A percentile compares a stretch with the other conserved stretches of the same genome.
Conservation (phyloP, 768 basidiomycete genomes). For the Lentinula sp. region DNA sequence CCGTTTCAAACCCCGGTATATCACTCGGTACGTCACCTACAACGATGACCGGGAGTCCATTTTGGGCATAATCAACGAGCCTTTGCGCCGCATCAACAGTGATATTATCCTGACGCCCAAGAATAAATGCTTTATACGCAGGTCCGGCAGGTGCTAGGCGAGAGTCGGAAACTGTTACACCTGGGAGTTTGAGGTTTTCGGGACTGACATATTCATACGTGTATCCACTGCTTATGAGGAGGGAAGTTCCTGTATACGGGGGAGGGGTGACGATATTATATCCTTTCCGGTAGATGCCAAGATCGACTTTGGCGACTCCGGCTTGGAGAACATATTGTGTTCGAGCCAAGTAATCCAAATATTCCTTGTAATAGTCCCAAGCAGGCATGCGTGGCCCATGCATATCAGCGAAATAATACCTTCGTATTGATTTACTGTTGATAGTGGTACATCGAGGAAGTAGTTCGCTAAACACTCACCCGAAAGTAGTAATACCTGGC, state of each 20-base stretch:
- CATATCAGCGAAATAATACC: constrained; percentile 5
- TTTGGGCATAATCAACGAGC: constrained; percentile 9
- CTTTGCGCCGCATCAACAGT: constrained; percentile 12
- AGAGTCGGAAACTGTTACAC: constrained; percentile 9
- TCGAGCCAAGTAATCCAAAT: constrained; percentile 10
- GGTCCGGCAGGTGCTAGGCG: constrained; percentile 10
- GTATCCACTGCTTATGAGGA: constrained; percentile 8
- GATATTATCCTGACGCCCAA: constrained; percentile 8
- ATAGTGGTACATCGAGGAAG: not conserved
- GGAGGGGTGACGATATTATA: constrained; percentile 7
- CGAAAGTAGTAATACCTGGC: constrained; percentile 6
- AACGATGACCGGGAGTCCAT: constrained; percentile 9
- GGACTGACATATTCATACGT: constrained; percentile 13
- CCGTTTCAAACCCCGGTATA: constrained; percentile 10
- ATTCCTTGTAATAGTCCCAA: constrained; percentile 11
- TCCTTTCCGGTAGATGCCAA: constrained; percentile 11
- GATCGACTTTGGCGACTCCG: constrained; percentile 11
- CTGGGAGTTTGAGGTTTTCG: constrained; percentile 12
- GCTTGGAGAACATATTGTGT: constrained; percentile 12
- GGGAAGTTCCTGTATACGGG: constrained; percentile 9
- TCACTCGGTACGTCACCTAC: constrained; percentile 9
- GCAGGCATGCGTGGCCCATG: constrained; percentile 10
- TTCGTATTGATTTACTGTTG: not conserved
- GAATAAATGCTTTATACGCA: constrained; percentile 12
- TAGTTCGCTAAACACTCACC: not conserved